A percentile compares a stretch with the other conserved stretches of the same genome.
Conservation (phyloP, 2,329 filamentous ascomycete species). For the Cryphonectria nitschkei region DNA sequence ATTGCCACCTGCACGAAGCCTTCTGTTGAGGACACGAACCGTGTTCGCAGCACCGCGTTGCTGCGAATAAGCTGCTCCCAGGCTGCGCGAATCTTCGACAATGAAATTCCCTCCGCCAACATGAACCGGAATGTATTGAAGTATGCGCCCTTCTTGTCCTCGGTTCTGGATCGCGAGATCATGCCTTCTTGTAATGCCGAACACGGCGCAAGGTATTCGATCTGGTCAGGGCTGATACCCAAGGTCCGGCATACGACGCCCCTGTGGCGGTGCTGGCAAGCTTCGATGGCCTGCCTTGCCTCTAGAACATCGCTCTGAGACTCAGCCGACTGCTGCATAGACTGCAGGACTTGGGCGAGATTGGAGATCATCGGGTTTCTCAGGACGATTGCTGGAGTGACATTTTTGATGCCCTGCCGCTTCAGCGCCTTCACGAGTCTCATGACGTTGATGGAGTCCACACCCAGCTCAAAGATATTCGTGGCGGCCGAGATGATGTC, state of each 20-base stretch:
- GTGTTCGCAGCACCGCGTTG: slow-evolving; percentile 71
- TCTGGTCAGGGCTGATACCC: slow-evolving; percentile 49
- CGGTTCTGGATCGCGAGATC: slow-evolving; percentile 67
- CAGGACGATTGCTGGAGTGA: slow-evolving; percentile 70
- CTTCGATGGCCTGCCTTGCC: slow-evolving; percentile 63
- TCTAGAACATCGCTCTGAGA: slow-evolving; percentile 43
- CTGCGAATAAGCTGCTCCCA: slow-evolving; percentile 58
- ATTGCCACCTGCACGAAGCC: slow-evolving; percentile 77
- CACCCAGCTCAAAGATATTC: slow-evolving; percentile 82
- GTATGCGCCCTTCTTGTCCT: slow-evolving; percentile 64
- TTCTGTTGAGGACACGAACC: slow-evolving; percentile 72
- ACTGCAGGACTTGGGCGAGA: slow-evolving; percentile 46
- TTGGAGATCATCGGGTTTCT: slow-evolving; percentile 58
- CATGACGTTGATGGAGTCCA: slow-evolving; percentile 86
- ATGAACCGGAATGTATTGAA: slow-evolving; percentile 75
- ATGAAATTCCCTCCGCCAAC: slow-evolving; percentile 50
- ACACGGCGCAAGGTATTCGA: slow-evolving; percentile 80
- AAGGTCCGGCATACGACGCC: slow-evolving; percentile 57
- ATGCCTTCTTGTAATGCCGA: slow-evolving; percentile 88
- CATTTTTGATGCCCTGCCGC: slow-evolving; percentile 60
- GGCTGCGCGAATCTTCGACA: slow-evolving; percentile 54
- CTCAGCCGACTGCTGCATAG: slow-evolving; percentile 22
- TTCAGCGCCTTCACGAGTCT: slow-evolving; percentile 69
- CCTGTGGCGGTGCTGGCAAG: slow-evolving; percentile 65
- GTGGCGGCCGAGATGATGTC: slow-evolving; percentile 55